phyloP scores from a whole-genome alignment of 1,284 basidiomycete genomes.

The Peniophora sp. region DNA sequence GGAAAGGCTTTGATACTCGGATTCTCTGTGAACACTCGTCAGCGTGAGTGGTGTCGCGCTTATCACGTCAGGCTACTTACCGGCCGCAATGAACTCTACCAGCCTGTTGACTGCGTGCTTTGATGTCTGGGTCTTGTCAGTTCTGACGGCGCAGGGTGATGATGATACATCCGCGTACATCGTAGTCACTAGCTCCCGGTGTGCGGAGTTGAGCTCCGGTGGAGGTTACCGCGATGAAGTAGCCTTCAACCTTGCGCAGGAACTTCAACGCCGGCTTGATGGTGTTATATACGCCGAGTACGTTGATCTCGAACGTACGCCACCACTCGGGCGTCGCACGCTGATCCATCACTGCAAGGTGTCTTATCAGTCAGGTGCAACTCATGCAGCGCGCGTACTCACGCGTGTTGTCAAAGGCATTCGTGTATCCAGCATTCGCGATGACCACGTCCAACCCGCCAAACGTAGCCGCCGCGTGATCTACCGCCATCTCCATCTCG shows the following conservation, averaged over 20 bases:
- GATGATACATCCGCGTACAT: neutral
- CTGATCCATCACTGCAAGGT: neutral
- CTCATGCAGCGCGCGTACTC: neutral
- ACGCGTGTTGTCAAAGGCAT: neutral
- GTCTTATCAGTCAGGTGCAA: neutral
- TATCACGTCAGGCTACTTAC: too few relatives aligned
- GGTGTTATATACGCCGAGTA: neutral
- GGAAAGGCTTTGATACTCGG: neutral
- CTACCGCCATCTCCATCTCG: slow-evolving; percentile 3
- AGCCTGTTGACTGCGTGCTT: neutral
- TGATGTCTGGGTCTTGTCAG: too few relatives aligned
- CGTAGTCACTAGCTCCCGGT: neutral
- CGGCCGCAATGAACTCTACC: neutral
- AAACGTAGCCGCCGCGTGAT: slow-evolving; percentile 6
- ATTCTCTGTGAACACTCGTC: too few relatives aligned
- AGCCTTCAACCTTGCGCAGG: neutral
- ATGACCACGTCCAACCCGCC: slow-evolving; percentile 9
- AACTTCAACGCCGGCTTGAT: neutral
- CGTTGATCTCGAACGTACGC: neutral
- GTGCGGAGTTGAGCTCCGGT: neutral
- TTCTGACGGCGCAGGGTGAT: too few relatives aligned
- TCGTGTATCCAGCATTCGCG: slow-evolving; percentile 6
- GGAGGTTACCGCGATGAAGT: neutral
- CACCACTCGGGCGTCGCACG: neutral
- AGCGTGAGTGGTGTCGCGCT: too few relatives aligned